Evolutionary conservation across 495 filamentous ascomycete species (phyloP), one percentile per base, ranked within the genome.

Genomic region (Aspergillus sclerotiicarbonarius): DNA sequence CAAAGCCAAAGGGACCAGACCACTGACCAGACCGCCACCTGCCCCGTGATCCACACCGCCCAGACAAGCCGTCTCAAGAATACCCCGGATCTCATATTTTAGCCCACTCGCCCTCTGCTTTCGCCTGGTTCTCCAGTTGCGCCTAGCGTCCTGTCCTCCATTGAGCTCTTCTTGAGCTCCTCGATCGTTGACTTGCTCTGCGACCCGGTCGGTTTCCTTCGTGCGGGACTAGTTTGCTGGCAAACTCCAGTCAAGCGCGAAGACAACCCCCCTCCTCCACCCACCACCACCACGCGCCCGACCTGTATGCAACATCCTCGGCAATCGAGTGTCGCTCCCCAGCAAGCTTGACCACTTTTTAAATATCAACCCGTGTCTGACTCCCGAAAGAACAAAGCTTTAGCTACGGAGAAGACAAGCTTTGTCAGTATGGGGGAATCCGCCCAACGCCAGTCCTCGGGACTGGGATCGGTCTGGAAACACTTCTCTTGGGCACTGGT

Each of bases 401-500:
- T 10, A 31, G 6, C 15, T 16, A 29, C 8, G 18, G 5, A 25
- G 29, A 12, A 51, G 16, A n/a, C 32, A 13, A 43, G 41, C 16
- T n/a, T 57, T 32, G 35, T 64, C 51, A 70, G 41, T 10, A 78
- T 78, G 76, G 69, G 69, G 56, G 74, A 76, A 55, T 68, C 58
- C 60, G 53, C 66, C 49, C 65, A 68, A 65, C 71, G 67, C 44
- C 68, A 67, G 63, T 64, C 69, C 5, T 74, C 71, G 47, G 70
- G 74, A 65, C 66, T 89, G 67, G 90, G 88, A 54, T 64, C 90
- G 62, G 81, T 87, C 29, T 81, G 91, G 81, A 94, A 90, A 76
- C 84, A 87, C 69, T 72, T 88, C 21, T 91, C 91, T 41, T 81
- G 96, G 61, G 76, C 90, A 63, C 85, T 90, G 65, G 92, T 95